Evolutionary conservation across 2,329 filamentous ascomycete species (phyloP).

Genomic region (Laburnicola sp.): DNA sequence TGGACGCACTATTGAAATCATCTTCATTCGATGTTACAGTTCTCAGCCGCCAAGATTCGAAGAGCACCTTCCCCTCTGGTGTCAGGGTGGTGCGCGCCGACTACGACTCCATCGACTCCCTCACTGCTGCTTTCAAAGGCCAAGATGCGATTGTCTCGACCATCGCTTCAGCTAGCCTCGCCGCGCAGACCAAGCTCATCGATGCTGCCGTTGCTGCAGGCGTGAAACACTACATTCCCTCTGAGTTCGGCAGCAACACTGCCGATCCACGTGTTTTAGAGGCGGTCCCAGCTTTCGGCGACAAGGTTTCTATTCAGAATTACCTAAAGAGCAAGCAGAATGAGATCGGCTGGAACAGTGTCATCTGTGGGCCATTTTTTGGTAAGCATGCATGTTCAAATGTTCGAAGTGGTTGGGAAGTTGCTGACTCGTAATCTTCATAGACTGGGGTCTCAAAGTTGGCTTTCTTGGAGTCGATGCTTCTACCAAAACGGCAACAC

Average conservation of each 20-base stretch:
- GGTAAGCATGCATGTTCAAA: constrained; percentile 30
- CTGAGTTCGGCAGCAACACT: constrained; percentile 59
- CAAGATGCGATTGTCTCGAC: constrained; percentile 61
- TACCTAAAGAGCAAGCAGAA: constrained; percentile 55
- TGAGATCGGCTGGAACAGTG: constrained; percentile 60
- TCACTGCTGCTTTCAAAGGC: constrained; percentile 56
- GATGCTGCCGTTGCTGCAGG: constrained; percentile 63
- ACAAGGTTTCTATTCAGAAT: constrained; percentile 55
- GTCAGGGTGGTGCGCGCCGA: constrained; percentile 54
- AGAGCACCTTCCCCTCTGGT: constrained; percentile 44
- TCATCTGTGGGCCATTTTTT: constrained; percentile 59
- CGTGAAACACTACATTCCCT: constrained; percentile 64
- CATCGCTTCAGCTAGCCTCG: constrained; percentile 48
- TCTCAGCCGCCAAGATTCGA: constrained; percentile 56
- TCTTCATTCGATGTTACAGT: constrained; percentile 59
- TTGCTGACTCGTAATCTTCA: not conserved
- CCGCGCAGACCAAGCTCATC: constrained; percentile 56
- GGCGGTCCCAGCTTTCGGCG: constrained; percentile 56
- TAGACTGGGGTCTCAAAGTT: constrained; percentile 56
- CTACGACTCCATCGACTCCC: constrained; percentile 52
- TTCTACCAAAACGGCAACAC: constrained; percentile 53
- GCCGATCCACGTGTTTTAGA: constrained; percentile 40
- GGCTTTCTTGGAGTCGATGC: constrained; percentile 59
- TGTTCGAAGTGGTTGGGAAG: not conserved
- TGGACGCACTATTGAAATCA: constrained; percentile 46